Evolutionary conservation across 768 basidiomycete genomes (phyloP).

Genomic region (Suillus decipiens): DNA sequence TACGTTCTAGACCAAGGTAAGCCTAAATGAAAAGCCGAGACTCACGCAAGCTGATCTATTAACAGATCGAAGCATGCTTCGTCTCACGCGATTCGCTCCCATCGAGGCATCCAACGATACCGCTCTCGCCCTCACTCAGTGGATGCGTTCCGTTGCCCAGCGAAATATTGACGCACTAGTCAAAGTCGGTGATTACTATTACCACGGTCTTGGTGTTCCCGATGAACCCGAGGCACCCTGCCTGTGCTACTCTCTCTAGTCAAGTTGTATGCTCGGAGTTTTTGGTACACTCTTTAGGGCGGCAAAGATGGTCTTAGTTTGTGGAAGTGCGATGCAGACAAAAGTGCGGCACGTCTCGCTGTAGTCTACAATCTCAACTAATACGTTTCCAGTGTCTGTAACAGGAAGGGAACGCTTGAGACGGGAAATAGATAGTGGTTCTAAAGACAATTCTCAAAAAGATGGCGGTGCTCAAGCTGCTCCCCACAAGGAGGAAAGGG

Average conservation of each 20-base stretch:
- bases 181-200: conserved; percentile 98
- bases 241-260: conserved; percentile 82
- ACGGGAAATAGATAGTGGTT: conserved; percentile 26
- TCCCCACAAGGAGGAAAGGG: conserved; percentile 20
- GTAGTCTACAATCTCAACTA: not conserved
- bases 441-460: conserved; percentile 13
- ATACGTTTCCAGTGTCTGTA: conserved; percentile 25
- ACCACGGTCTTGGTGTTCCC: conserved; percentile 80
- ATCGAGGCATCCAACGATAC: conserved; percentile 79
- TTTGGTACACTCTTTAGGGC: conserved; percentile 81
- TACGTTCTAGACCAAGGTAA: conserved; percentile 89
- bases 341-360: conserved; percentile 18
- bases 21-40: conserved; percentile 33
- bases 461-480: conserved; percentile 14
- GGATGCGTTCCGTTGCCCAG: conserved; percentile 93
- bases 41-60: conserved; percentile 7
- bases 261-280: conserved; percentile 79
- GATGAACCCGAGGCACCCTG: conserved; percentile 65
- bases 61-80: conserved; percentile 69
- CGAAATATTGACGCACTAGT: conserved; percentile 96
- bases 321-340: conserved; percentile 61
- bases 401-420: conserved; percentile 23
- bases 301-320: conserved; percentile 67
- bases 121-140: conserved; percentile 85
- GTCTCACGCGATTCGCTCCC: conserved; percentile 67